Base-by-base conservation (phyloP, 2,329 filamentous ascomycete species). In the Aspergillus versicolor region DNA sequence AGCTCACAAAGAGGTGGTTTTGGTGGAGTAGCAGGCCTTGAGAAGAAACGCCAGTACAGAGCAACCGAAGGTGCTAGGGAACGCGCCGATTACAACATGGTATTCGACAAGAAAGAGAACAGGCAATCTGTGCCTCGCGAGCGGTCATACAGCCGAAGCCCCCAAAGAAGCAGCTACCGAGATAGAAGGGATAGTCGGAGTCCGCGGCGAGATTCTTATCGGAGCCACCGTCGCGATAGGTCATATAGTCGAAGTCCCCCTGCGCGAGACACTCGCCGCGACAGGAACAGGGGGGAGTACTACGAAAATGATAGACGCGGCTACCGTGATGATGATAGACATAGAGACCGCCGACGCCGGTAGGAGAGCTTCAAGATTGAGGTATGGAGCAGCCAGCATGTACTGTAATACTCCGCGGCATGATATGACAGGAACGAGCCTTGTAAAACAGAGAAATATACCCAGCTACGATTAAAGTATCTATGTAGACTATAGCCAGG, bases 1-100 rank as follows among this genome's bases (percentile, higher is more conserved):
- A 77, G 78, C 77, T 79, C 74, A 66, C 83, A 73, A 73, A 81
- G 68, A 73, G 91, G 91, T 52, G 94, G 94, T 6, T 99, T 95
- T 79, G 94, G 94, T 63, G 94, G 94, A 57, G 90, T 97, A 32
- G 85, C 87, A 56, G 88, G 89, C 61, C 79, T 99, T 57, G 92
- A 97, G 77, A 94, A 92, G 81, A 89, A 90, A 76, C 85, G 89
- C 56, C 94, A 97, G 67, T 99, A 97, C 71, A 84, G 91, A 60
- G 84, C 85, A n/a, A 82, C 87, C 37, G 83, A 84, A 21, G 79
- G 81, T 15, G 72, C 75, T 55, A 65, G 67, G 22, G 65, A 64
- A 30, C 75, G 75, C 55, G 77, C 82, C 51, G 79, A 81, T 22
- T 96, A 95, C 69, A 83, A 84, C 53, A 92, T 95, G 85, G 87